A percentile compares a stretch with the other conserved stretches of the same genome.
Conservation (phyloP, 2,329 filamentous ascomycete genomes). For the Hypoxylon sp. region DNA sequence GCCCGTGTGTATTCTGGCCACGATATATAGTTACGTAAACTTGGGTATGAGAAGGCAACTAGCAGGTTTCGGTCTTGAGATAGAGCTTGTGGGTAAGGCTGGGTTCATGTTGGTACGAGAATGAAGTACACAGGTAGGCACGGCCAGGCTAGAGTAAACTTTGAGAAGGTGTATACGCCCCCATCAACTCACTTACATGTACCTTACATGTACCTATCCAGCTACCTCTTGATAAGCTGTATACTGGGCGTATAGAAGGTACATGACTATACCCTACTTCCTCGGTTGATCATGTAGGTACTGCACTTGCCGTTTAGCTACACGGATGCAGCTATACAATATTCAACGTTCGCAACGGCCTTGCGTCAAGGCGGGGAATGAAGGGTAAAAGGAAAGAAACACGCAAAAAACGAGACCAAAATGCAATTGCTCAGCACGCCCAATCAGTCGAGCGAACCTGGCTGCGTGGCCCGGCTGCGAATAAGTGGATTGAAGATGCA, state of each 20-base stretch:
- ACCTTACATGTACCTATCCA: slow-evolving; percentile 15
- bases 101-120: slow-evolving; percentile 11
- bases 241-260: not conserved
- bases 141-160: slow-evolving; percentile 5
- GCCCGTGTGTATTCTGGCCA: slow-evolving; percentile 17
- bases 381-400: slow-evolving; percentile 25
- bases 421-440: slow-evolving; percentile 11
- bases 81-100: slow-evolving; percentile 10
- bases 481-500: slow-evolving; percentile 38
- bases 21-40: slow-evolving; percentile 21
- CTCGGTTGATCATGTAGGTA: not conserved
- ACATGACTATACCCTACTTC: slow-evolving; percentile 6
- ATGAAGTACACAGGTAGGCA: slow-evolving; percentile 4
- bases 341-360: slow-evolving; percentile 12
- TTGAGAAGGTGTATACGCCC: slow-evolving; percentile 4
- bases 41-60: not conserved
- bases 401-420: slow-evolving; percentile 6
- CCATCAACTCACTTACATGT: slow-evolving; percentile 8
- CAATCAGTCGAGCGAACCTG: slow-evolving; percentile 33
- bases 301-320: slow-evolving; percentile 3
- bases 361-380: slow-evolving; percentile 19
- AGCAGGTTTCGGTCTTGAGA: slow-evolving; percentile 3
- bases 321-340: not conserved
- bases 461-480: slow-evolving; percentile 34
- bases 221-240: not conserved